Evolutionary conservation across 2,329 filamentous ascomycete species (phyloP), one percentile per base, ranked within the genome.

Genomic region (Pseudogymnoascus sp.): DNA sequence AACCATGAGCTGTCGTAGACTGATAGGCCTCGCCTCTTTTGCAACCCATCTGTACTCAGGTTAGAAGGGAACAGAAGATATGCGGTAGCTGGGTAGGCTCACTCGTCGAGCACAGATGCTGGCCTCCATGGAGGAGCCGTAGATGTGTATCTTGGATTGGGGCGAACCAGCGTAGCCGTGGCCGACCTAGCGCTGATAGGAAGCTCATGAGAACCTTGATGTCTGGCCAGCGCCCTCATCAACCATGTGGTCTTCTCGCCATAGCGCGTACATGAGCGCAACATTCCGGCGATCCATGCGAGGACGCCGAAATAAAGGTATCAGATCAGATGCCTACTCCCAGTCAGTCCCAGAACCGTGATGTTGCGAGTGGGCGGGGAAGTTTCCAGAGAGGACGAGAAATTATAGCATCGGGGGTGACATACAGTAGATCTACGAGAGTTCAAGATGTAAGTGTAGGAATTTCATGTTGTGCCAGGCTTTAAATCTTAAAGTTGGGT

Each of bases 1-100:
- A 70, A 97, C 95, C 78, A 96, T 97, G 70, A 99, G 83, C 76
- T 97, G 94, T 63, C 94, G 89, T 69, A 99, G 79, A 77, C 91
- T 96, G 72, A 99, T 97, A n/a, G 94, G 94, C 60, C 92, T 85
- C 58, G 92, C 92, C 73, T 96, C 91, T 70, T 88, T 90, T 66
- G 89, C 87, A 60, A 97, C 93, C 92, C 92, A 97, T 80, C 92
- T 96, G 68, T 21, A 60, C 62, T 61, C 61, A 39, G 40, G 52
- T 21, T 15, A 42, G 18, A 29, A 31, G 5, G 10, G 5, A 6
- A 9, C 5, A 15, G 55, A 58, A 37, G 7, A 31, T 12, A 5
- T n/a, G 6, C 2, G 8, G 48, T 10, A 45, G 35, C 15, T 9
- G 33, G 6, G 10, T n/a, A 29, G 61, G 45, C 81, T 68, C 76